Evolutionary conservation across 441 rosid species (phyloP).

Genomic region (Erodium moschatum): DNA sequence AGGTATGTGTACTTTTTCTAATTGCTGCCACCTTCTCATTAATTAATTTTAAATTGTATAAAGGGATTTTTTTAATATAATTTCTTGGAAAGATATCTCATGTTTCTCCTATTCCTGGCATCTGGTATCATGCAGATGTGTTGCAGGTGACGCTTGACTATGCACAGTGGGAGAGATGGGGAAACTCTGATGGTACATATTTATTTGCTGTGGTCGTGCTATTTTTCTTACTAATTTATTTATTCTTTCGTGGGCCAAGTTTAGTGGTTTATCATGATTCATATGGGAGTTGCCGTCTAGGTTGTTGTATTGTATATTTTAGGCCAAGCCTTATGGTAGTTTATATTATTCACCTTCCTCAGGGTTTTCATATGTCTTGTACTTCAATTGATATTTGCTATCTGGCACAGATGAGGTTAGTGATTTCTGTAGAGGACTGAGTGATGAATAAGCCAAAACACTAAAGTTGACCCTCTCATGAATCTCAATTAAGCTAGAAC

Average conservation of each 20-base stretch:
- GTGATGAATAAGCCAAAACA: too few relatives aligned
- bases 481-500: too few relatives aligned
- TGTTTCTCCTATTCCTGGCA: not conserved
- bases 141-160: conserved; percentile 56
- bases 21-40: conserved; percentile 8
- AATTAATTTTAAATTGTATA: not conserved
- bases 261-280: too few relatives aligned
- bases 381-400: too few relatives aligned
- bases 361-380: too few relatives aligned
- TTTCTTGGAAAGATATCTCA: conserved; percentile 7
- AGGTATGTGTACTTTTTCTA: conserved; percentile 38
- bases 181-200: conserved; percentile 52
- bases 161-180: conserved; percentile 41
- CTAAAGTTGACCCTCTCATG: too few relatives aligned
- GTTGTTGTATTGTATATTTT: too few relatives aligned
- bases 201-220: not conserved
- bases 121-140: conserved; percentile 47
- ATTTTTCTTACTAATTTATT: not conserved
- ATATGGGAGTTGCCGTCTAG: too few relatives aligned
- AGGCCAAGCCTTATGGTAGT: too few relatives aligned
- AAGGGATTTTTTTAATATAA: conserved; percentile 8
- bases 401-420: too few relatives aligned
- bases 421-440: too few relatives aligned
- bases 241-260: not conserved
- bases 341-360: too few relatives aligned